Percentiles rank a stretch among this genome's conserved stretches.
These are phyloP conservation scores for Tolypocladium pustulatum DNA, from an alignment of 2,329 filamentous ascomycete genomes.

Conservation along the genomic window DNA sequence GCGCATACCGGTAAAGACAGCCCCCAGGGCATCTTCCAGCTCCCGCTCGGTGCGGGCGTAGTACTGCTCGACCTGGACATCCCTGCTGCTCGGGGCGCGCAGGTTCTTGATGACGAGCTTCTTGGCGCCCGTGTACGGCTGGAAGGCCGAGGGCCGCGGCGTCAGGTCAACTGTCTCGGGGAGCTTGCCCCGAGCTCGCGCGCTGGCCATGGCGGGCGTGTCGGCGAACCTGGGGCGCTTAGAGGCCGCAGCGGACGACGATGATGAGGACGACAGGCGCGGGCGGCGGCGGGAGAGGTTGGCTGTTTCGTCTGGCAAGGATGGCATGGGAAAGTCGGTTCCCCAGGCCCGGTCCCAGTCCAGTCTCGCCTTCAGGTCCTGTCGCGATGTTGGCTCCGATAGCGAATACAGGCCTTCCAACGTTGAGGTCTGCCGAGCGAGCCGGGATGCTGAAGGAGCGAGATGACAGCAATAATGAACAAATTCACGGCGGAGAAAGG, in stretches of 20 bases:
- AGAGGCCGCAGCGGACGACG: slow-evolving; percentile 7
- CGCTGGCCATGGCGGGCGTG: slow-evolving; percentile 19
- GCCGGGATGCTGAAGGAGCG: not conserved
- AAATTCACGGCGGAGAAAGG: not conserved
- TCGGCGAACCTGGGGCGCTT: slow-evolving; percentile 23
- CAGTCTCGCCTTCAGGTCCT: not conserved
- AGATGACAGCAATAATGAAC: not conserved
- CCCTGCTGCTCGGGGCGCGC: slow-evolving; percentile 45
- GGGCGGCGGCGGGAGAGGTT: slow-evolving; percentile 27
- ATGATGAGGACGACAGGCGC: slow-evolving; percentile 18
- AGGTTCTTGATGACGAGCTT: slow-evolving; percentile 93
- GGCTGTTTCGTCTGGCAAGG: slow-evolving; percentile 15
- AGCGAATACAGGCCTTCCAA: not conserved
- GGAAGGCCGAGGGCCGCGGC: slow-evolving; percentile 39
- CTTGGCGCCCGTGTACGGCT: slow-evolving; percentile 66
- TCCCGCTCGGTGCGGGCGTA: slow-evolving; percentile 66
- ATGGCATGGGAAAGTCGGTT: slow-evolving; percentile 19
- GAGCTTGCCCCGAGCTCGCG: slow-evolving; percentile 28
- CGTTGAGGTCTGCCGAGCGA: not conserved
- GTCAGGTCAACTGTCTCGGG: slow-evolving; percentile 26
- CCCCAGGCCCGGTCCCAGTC: not conserved
- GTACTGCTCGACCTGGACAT: slow-evolving; percentile 62
- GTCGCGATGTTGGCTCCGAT: not conserved
- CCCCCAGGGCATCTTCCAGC: slow-evolving; percentile 60
- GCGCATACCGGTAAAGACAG: slow-evolving; percentile 57